Percentiles rank a stretch among this genome's conserved stretches.
Conservation (phyloP, 441 rosid species). For the Eruca vesicaria region DNA sequence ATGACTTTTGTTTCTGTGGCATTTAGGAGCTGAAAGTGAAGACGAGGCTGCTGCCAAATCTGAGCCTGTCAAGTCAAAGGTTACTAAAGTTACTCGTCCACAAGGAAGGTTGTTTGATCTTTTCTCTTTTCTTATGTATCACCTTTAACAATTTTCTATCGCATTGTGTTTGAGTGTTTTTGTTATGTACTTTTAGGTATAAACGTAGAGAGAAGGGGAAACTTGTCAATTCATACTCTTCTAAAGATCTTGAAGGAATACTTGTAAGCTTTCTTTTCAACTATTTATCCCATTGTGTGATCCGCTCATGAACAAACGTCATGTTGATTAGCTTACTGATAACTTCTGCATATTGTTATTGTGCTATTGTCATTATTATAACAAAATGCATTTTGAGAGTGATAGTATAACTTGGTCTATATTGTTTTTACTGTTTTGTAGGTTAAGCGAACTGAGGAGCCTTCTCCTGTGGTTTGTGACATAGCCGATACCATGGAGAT, state of each 20-base stretch:
- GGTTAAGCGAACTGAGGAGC: slow-evolving; percentile 72
- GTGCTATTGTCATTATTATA: neutral
- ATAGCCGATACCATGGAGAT: slow-evolving; percentile 39
- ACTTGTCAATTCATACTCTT: slow-evolving; percentile 81
- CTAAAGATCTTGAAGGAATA: slow-evolving; percentile 92
- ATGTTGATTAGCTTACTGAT: neutral
- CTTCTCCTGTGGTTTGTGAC: slow-evolving; percentile 39
- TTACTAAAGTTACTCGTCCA: slow-evolving; percentile 74
- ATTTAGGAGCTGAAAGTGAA: slow-evolving; percentile 34
- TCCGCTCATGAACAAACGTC: neutral
- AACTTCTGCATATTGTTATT: neutral
- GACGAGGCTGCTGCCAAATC: slow-evolving; percentile 34
- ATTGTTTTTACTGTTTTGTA: slow-evolving; percentile 28
- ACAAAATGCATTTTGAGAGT: neutral
- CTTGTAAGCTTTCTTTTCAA: slow-evolving; percentile 50
- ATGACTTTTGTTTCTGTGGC: slow-evolving; percentile 8
- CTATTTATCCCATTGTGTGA: neutral
- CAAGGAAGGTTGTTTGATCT: slow-evolving; percentile 76
- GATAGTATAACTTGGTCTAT: neutral
- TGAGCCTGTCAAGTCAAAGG: slow-evolving; percentile 37
- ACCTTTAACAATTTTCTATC: neutral
- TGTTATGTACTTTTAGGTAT: slow-evolving; percentile 46
- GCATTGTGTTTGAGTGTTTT: neutral
- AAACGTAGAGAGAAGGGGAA: slow-evolving; percentile 87
- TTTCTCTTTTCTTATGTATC: neutral